Evolutionary conservation across 2,329 filamentous ascomycete species (phyloP).

Genomic region (Claviceps cyperi): DNA sequence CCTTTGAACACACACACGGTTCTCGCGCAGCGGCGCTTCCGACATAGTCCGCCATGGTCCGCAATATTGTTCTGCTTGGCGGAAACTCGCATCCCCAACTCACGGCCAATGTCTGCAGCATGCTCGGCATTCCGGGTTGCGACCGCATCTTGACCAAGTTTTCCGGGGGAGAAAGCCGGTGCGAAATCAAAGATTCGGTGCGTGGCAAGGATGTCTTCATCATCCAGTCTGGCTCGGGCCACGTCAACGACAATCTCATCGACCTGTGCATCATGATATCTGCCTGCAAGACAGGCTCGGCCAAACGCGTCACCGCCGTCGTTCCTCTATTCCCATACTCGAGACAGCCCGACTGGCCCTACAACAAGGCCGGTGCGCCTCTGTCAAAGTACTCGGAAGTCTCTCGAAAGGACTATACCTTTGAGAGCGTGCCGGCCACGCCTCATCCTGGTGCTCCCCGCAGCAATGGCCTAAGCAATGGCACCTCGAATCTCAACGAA

Average conservation of each 20-base stretch:
- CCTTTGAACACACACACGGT: neutral
- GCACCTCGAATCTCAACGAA: slow-evolving; percentile 54
- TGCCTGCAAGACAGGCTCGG: slow-evolving; percentile 91
- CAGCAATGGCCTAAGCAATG: slow-evolving; percentile 49
- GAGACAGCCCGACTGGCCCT: slow-evolving; percentile 87
- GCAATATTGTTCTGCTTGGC: slow-evolving; percentile 86
- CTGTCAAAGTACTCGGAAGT: slow-evolving; percentile 51
- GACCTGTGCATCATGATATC: slow-evolving; percentile 96
- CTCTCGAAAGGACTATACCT: slow-evolving; percentile 56
- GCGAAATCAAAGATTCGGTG: slow-evolving; percentile 92
- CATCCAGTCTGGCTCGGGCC: slow-evolving; percentile 82
- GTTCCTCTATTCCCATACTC: slow-evolving; percentile 95
- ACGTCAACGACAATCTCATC: slow-evolving; percentile 91
- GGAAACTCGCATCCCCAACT: slow-evolving; percentile 86
- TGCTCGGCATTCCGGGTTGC: slow-evolving; percentile 73
- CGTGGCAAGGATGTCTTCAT: slow-evolving; percentile 98
- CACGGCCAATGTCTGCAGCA: slow-evolving; percentile 73
- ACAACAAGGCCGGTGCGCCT: slow-evolving; percentile 88
- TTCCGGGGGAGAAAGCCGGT: slow-evolving; percentile 84
- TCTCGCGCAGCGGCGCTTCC: neutral
- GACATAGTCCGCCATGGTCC: slow-evolving; percentile 50
- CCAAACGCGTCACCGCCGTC: slow-evolving; percentile 83
- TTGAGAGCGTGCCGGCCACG: slow-evolving; percentile 82
- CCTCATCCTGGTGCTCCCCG: slow-evolving; percentile 59
- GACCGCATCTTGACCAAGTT: slow-evolving; percentile 83